Conservation (phyloP, 2,329 filamentous ascomycete species). For the Fusarium albidum region DNA sequence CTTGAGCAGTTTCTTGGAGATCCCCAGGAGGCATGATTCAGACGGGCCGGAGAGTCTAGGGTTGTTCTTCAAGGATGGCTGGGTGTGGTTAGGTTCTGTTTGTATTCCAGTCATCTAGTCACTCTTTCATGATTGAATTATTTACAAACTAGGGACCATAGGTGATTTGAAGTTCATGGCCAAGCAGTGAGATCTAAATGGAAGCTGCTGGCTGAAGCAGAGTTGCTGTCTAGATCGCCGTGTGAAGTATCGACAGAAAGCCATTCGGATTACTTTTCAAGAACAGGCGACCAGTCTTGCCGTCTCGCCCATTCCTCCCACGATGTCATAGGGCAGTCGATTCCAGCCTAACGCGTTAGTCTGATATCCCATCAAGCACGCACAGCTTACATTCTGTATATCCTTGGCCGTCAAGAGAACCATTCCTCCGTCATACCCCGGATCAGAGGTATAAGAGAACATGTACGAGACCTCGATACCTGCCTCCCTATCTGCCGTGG, state of each 20-base stretch:
- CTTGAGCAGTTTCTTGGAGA: neutral
- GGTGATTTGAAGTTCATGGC: too few relatives aligned
- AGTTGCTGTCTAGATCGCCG: too few relatives aligned
- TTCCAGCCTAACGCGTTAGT: slow-evolving; percentile 46
- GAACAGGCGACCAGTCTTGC: slow-evolving; percentile 46
- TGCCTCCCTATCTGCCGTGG: slow-evolving; percentile 48
- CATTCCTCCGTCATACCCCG: slow-evolving; percentile 59
- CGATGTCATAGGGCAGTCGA: slow-evolving; percentile 54
- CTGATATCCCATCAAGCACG: fast-evolving
- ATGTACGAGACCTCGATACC: slow-evolving; percentile 56
- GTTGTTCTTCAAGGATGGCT: too few relatives aligned
- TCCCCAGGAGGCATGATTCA: too few relatives aligned
- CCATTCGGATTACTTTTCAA: slow-evolving; percentile 6
- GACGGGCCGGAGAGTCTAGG: too few relatives aligned
- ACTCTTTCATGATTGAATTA: too few relatives aligned
- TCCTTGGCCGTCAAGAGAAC: slow-evolving; percentile 53
- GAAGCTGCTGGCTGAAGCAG: too few relatives aligned
- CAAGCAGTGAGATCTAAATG: too few relatives aligned
- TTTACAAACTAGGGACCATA: too few relatives aligned
- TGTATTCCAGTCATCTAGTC: too few relatives aligned
- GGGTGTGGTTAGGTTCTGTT: too few relatives aligned
- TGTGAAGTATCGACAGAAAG: too few relatives aligned
- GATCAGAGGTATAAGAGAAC: slow-evolving; percentile 56
- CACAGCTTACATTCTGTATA: slow-evolving; percentile 49
- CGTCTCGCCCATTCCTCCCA: slow-evolving; percentile 47